Base-by-base conservation (phyloP, 1,284 basidiomycete genomes). In the Irpex sp. region DNA sequence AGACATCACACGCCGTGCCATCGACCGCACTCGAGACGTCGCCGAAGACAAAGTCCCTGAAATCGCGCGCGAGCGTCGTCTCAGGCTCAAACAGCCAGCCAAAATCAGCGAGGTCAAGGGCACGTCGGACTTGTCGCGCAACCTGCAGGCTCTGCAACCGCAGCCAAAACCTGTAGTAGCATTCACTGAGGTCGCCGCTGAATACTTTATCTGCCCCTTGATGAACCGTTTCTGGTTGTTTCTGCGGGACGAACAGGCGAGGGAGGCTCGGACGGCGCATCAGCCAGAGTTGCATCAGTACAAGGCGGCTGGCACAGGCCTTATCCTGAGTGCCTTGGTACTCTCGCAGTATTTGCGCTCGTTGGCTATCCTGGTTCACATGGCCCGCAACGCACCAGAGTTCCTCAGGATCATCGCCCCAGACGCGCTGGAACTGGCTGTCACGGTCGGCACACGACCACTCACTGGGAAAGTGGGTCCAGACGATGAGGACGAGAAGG, bases 151-250 rank as follows among this genome's bases (percentile, higher is more conserved):
- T 35, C 53, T 65, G 49, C 69, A 68, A 39, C 65, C 69, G 19
- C 64, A 64, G 31, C 68, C 70, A 7, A 67, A 65, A 53, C 61
- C 61, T 6, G 43, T 59, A 39, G 78, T 69, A 47, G 77, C 81
- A 0, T 96, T 91, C 76, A 87, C 85, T n/a, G 81, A 86, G 54
- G 78, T 97, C 31, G 93, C 93, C 0, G 91, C 91, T 0, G 93
- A 94, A 70, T 88, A 78, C 74, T 97, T 97, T 75, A 83, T 97
- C 59, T 85, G 90, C 61, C 97, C 97, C 0, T 79, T 98, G 36
- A 83, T 98, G 72, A 92, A 94, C 69, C 87, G 90, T 6, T 97
- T 98, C 75, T 97, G 94, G 93, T 72, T 84, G n/a, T 92, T 94
- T 75, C 83, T 95, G 51, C 85, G 91, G 13, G 92, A 95, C 69